Evolutionary conservation across 306 rosid genomes (phyloP), one percentile per base, ranked within the genome.

Genomic region (Gastrolobium bilobum): DNA sequence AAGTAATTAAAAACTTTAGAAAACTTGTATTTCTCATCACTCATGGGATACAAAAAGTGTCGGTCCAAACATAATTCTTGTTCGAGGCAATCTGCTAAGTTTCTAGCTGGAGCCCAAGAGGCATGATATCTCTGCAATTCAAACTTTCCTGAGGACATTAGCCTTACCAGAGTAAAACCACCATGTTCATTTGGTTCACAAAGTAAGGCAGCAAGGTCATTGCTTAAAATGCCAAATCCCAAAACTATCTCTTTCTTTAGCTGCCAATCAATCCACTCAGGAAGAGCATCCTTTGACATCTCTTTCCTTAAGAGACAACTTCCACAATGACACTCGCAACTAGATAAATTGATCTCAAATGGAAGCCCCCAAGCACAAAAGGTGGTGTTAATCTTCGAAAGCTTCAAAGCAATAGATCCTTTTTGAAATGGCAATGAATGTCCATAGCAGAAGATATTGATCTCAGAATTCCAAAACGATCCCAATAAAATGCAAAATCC

Each of bases 191-290:
- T 75, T 5, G 87, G 86, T 60, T 82, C 90, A 63, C 71, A 47
- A 42, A 89, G 85, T 83, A 76, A 71, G 29, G 84, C 66, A 50
- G 92, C 86, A 20, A 87, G 61, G 70, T 77, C 88, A 35, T 71
- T 76, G 71, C 71, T 83, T 59, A 90, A 33, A 77, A 90, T 83
- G 64, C 89, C 89, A 14, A 92, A 87, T 29, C 95, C 97, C 86
- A 90, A 47, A 60, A 88, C 89, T 38, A 87, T 81, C 73, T 92
- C 95, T 78, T 86, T 92, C 89, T 87, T 89, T 43, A 87, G 90
- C 73, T 90, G 93, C 96, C 89, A 87, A 80, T 85, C 88, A 78
- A 89, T 59, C 96, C 97, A 92, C 68, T 87, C 87, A 26, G 93
- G 88, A 84, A 92, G 88, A 51, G 85, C 85, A 72, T 78, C 90